These are phyloP conservation scores for Porcisia hertigi DNA, from an alignment of 208 protist genomes.

Conservation along the genomic window DNA sequence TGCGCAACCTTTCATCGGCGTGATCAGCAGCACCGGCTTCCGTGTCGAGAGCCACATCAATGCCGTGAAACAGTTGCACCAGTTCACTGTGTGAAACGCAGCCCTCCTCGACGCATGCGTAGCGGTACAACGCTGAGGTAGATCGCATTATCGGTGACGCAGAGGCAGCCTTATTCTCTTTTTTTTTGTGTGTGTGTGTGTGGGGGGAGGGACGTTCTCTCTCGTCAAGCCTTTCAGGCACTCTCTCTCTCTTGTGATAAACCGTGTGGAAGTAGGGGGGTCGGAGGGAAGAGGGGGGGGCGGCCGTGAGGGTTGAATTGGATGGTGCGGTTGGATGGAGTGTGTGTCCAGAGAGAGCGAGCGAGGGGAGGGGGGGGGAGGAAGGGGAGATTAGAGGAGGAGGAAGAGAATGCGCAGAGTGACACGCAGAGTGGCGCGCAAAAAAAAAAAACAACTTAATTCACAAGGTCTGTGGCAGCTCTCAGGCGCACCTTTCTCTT, in stretches of 20 bases:
- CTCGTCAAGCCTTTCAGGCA: background rate
- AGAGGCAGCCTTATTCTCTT: background rate
- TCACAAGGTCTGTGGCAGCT: background rate
- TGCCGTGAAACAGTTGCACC: conserved; percentile 44
- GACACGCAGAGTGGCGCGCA: background rate
- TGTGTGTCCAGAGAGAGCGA: background rate
- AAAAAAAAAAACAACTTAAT: too few species aligned
- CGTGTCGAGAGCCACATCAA: conserved; percentile 37
- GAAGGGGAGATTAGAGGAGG: background rate
- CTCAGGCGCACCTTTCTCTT: background rate
- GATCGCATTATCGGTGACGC: conserved; percentile 47
- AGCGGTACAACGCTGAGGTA: conserved; percentile 59
- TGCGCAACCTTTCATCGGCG: background rate
- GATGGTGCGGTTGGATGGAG: background rate
- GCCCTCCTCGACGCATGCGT: conserved; percentile 67
- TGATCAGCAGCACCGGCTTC: background rate
- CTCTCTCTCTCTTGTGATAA: background rate
- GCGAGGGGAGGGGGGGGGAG: background rate
- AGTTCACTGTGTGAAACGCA: conserved; percentile 61
- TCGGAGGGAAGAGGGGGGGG: background rate
- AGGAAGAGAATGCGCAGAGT: background rate
- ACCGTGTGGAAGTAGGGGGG: background rate
- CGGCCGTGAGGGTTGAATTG: too few species aligned
- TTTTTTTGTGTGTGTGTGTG: too few species aligned
- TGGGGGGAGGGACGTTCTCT: background rate